Evolutionary conservation across 768 basidiomycete genomes (phyloP), one percentile per base, ranked within the genome.

Genomic region (Calocybe gangraenosa): DNA sequence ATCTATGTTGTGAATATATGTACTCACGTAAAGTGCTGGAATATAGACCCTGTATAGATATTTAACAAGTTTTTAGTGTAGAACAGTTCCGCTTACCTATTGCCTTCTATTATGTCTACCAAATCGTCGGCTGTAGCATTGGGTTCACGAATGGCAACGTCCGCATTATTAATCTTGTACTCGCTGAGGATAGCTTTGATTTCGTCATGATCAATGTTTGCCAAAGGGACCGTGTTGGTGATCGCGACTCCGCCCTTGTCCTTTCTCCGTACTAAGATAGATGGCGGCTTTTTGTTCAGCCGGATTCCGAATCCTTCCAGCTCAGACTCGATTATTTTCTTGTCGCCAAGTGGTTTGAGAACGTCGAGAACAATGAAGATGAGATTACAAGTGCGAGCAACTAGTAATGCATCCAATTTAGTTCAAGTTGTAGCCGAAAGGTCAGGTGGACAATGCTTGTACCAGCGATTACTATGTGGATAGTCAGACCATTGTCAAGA

Each of bases 361-460:
- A 99, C 96, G 58, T 99, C 96, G 39, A 99, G 80, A 21, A 98
- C 89, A 63, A 99, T 98, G 67, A 98, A 98, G 49, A 99, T 97
- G 28, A 98, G 82, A 64, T 97, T 92, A 65, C 96, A 98, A 32
- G 96, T 98, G 48, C 96, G 83, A 7, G 96, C 95, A 53, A 99
- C 96, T 91, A 67, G 21, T n/a, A 35, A 34, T 17, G 38, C 48
- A 17, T 49, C 35, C 25, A 28, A 54, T 51, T 55, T 25, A 21
- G 43, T 46, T 22, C 34, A 33, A 44, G 48, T 31, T 43, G 42
- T 48, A 42, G 43, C 34, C 35, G 36, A 48, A 15, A 42, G 44
- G 38, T 31, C 11, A 28, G 37, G 31, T 37, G 44, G 48, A 49
- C 37, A 11, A 28, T 28, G 41, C 58, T 42, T 78, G 54, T 75